These are phyloP conservation scores for Sporisorium exsertum DNA, from an alignment of 1,284 basidiomycete genomes.

Conservation along the genomic window DNA sequence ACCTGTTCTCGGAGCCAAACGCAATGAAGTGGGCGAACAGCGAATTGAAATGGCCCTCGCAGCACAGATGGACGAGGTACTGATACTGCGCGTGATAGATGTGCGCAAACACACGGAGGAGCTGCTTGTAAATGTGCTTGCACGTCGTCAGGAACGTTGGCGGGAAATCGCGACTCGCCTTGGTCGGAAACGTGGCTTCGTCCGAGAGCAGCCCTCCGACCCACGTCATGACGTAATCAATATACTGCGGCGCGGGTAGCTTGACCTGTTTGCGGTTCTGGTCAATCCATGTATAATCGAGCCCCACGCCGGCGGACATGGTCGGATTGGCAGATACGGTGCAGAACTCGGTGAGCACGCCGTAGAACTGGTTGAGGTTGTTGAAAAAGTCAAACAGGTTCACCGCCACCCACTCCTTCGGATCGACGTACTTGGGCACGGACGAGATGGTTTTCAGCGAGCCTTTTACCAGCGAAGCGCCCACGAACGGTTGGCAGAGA, in stretches of 20 bases:
- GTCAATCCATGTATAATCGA: constrained; percentile 95
- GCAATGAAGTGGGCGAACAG: constrained; percentile 96
- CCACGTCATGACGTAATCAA: constrained; percentile 99
- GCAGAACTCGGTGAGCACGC: constrained; percentile 92
- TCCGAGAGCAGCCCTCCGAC: constrained; percentile 93
- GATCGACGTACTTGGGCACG: constrained; percentile 81
- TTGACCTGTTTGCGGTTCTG: constrained; percentile 90
- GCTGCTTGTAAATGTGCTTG: constrained; percentile 95
- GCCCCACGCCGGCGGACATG: constrained; percentile 91
- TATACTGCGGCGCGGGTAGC: constrained; percentile 93
- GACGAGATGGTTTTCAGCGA: constrained; percentile 99
- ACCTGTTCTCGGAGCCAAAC: constrained; percentile 84
- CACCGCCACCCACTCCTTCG: constrained; percentile 91
- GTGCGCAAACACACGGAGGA: constrained; percentile 96
- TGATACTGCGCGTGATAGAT: constrained; percentile 95
- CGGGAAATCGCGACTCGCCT: constrained; percentile 92
- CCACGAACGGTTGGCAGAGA: constrained; percentile 78
- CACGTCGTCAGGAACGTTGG: constrained; percentile 89
- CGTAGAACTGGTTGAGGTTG: constrained; percentile 97
- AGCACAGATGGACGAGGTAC: constrained; percentile 88
- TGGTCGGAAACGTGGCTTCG: constrained; percentile 92
- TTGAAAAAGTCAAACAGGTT: constrained; percentile 80
- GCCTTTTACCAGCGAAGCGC: constrained; percentile 95
- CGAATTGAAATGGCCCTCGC: constrained; percentile 97
- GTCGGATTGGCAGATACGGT: constrained; percentile 87